Conservation (phyloP, 2,329 filamentous ascomycete genomes). For the Cryphonectria radicalis region DNA sequence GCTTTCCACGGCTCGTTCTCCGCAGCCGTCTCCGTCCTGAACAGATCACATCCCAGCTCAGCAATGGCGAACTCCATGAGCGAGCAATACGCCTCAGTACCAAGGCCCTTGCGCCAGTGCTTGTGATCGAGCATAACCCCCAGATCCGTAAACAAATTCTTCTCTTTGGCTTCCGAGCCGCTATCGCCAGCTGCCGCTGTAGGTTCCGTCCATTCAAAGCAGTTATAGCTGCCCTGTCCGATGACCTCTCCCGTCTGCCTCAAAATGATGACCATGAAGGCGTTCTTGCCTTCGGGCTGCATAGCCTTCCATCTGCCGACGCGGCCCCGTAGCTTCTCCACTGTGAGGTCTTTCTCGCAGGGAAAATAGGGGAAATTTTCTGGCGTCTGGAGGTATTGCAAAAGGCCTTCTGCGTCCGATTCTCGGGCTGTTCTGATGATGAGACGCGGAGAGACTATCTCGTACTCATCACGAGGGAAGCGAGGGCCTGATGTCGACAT, state of each 20-base stretch:
- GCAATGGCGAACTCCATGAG: constrained; percentile 5
- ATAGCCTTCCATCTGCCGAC: constrained; percentile 10
- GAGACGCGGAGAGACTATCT: constrained; percentile 11
- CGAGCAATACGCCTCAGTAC: constrained; percentile 9
- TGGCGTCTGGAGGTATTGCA: background rate
- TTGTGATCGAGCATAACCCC: constrained; percentile 7
- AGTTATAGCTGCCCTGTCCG: constrained; percentile 15
- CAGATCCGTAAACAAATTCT: constrained; percentile 8
- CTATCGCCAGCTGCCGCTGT: background rate
- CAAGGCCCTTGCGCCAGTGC: constrained; percentile 15
- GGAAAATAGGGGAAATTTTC: constrained; percentile 10
- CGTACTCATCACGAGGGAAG: constrained; percentile 2
- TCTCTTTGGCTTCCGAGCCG: background rate
- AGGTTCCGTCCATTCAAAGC: constrained; percentile 10
- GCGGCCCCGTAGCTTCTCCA: background rate
- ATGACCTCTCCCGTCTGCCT: constrained; percentile 6
- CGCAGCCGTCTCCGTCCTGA: constrained; percentile 6
- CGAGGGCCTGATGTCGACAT: background rate
- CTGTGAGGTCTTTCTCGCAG: constrained; percentile 1
- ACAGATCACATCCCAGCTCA: constrained; percentile 12
- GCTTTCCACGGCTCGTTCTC: constrained; percentile 8
- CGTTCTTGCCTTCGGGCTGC: constrained; percentile 6
- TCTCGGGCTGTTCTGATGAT: constrained; percentile 11
- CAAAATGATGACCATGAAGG: constrained; percentile 10
- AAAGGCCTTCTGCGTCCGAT: constrained; percentile 4